phyloP scores from a whole-genome alignment of 2,329 filamentous ascomycete species.

The Drechslerella coelobrocha region DNA sequence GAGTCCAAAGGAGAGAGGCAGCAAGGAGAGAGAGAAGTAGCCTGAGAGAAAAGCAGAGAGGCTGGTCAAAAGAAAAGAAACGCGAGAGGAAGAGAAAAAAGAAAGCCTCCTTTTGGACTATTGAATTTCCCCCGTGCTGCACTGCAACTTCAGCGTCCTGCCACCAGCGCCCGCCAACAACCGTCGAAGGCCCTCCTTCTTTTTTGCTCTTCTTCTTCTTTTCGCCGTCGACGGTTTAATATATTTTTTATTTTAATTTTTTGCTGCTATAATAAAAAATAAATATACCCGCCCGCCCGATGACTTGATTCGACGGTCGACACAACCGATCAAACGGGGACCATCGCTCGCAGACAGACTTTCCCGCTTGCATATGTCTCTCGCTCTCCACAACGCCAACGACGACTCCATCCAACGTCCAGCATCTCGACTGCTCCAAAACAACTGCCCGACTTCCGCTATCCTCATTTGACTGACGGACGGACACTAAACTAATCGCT shows the following conservation, averaged over 20 bases:
- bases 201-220: background rate
- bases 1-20: background rate
- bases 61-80: background rate
- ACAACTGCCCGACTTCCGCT: background rate
- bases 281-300: too few species aligned
- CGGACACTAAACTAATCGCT: conserved; percentile 2
- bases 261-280: too few species aligned
- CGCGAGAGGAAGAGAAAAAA: background rate
- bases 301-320: background rate
- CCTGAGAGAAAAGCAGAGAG: conserved; percentile 1
- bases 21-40: background rate
- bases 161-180: background rate
- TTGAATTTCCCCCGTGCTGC: background rate
- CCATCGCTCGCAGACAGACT: background rate
- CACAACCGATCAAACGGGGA: background rate
- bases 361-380: background rate
- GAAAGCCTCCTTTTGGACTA: background rate
- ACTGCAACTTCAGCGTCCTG: conserved; percentile 1
- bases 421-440: background rate
- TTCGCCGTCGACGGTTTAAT: conserved; percentile 7
- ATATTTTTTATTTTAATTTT: background rate
- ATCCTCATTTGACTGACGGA: conserved; percentile 1
- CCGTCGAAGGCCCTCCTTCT: background rate
- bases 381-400: background rate
- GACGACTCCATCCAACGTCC: conserved; percentile 9